These are phyloP conservation scores for Cystobasidium slooffiae DNA, from an alignment of 1,284 basidiomycete species.

Conservation along the genomic window DNA sequence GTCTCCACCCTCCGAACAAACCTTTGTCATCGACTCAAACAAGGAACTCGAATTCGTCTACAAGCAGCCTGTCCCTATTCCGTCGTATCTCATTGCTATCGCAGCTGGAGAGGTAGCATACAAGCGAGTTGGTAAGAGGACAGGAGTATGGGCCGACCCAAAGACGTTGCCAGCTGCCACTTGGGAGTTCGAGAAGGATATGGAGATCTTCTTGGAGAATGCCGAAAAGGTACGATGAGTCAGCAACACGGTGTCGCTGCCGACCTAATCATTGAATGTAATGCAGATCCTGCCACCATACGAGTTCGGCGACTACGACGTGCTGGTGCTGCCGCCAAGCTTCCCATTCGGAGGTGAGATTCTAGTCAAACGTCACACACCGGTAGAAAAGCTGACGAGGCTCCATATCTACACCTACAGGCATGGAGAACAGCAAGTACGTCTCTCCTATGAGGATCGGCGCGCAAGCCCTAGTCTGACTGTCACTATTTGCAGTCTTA, in stretches of 20 bases:
- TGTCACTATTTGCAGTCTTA: slow-evolving; percentile 51
- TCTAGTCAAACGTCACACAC: slow-evolving; percentile 53
- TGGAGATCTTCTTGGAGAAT: slow-evolving; percentile 73
- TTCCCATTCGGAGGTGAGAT: slow-evolving; percentile 70
- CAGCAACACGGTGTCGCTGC: too few species aligned
- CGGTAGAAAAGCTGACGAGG: not conserved
- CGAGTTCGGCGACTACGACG: slow-evolving; percentile 85
- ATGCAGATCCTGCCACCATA: slow-evolving; percentile 69
- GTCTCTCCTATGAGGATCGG: not conserved
- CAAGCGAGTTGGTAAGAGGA: slow-evolving; percentile 54
- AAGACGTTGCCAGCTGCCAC: slow-evolving; percentile 76
- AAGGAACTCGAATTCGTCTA: slow-evolving; percentile 63
- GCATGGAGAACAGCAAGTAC: slow-evolving; percentile 79
- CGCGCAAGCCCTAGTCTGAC: not conserved
- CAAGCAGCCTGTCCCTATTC: slow-evolving; percentile 77
- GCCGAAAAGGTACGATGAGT: slow-evolving; percentile 65
- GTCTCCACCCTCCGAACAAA: slow-evolving; percentile 70
- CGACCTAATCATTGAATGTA: not conserved
- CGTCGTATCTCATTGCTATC: slow-evolving; percentile 81
- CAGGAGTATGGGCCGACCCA: slow-evolving; percentile 88
- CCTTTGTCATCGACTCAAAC: slow-evolving; percentile 61
- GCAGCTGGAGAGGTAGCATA: slow-evolving; percentile 73
- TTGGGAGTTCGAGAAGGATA: slow-evolving; percentile 87
- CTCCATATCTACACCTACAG: slow-evolving; percentile 60
- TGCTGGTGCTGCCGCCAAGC: slow-evolving; percentile 87